Evolutionary conservation across 164 flowering plant genomes (phyloP), one percentile per base, ranked within the genome.

Genomic region (Umbellularia californica): DNA sequence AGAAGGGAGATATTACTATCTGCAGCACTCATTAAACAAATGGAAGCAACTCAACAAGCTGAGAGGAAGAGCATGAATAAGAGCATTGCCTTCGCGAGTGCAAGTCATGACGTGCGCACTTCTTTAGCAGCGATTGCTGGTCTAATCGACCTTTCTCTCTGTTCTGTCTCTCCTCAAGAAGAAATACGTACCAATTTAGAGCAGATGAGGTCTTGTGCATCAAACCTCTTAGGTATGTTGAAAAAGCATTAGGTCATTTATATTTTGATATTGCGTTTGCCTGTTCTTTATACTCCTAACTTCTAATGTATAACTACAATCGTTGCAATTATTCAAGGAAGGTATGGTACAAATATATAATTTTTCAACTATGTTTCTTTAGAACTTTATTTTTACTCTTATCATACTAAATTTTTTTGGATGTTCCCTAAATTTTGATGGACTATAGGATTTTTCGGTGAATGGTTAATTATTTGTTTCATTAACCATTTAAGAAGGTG

Each of bases 51-150:
- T 4, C 85, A 82, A 72, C 95, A 92, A 79, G 95, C 97, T 0
- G 99, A 96, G 83, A 88, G 90, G 27, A 92, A 89, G 79, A 90
- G 90, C 66, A 85, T 86, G 90, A 92, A 86, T 72, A 92, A 90
- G 74, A 90, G 91, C 60, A 52, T 68, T 7, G 98, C 98, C 13
- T 87, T 88, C 63, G 89, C 95, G 0, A 84, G 82, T 6, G 95
- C 98, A 4, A 94, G 85, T 79, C 99, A 96, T 75, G 99, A 96
- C 25, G 79, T 96, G 13, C 88, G 98, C 0, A 86, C 88, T 66
- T 75, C 89, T 20, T 71, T 96, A 28, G 92, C 93, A 5, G 84
- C 83, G 15, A 81, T 96, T 50, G 81, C 70, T 33, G 90, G 90
- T n/a, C 78, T 88, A 69, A 83, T 92, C 2, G 88, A 88, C 0